phyloP scores from a whole-genome alignment of 768 basidiomycete genomes.

The Crepidotus variabilis region DNA sequence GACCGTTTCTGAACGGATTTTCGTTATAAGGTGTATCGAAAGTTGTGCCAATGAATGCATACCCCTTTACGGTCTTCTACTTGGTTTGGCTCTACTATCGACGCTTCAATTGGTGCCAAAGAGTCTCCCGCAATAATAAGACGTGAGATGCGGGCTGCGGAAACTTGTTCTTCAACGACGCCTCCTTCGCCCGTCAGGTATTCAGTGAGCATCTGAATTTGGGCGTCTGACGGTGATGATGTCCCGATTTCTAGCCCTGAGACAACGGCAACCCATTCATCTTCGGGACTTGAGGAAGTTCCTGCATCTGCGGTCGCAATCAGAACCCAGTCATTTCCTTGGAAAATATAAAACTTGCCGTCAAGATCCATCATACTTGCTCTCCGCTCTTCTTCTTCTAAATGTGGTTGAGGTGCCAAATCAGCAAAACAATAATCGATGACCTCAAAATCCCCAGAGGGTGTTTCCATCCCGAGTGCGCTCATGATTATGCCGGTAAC shows the following conservation, averaged over 20 bases:
- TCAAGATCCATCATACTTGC: conserved; percentile 68
- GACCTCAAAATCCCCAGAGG: conserved; percentile 89
- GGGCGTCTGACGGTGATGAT: conserved; percentile 57
- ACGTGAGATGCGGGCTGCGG: conserved; percentile 72
- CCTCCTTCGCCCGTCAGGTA: conserved; percentile 84
- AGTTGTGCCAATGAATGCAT: conserved; percentile 19
- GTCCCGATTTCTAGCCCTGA: conserved; percentile 85
- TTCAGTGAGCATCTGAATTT: conserved; percentile 85
- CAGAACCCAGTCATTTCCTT: too few relatives aligned
- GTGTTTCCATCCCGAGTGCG: conserved; percentile 87
- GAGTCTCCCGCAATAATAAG: conserved; percentile 92
- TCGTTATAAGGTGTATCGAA: background rate
- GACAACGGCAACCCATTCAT: conserved; percentile 80
- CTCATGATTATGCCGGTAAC: conserved; percentile 93
- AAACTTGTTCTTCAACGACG: conserved; percentile 57
- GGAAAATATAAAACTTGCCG: conserved; percentile 36
- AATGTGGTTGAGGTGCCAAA: conserved; percentile 60
- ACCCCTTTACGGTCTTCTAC: conserved; percentile 56
- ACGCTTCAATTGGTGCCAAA: conserved; percentile 45
- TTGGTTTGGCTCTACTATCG: conserved; percentile 27
- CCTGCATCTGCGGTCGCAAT: conserved; percentile 6
- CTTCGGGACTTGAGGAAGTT: conserved; percentile 22
- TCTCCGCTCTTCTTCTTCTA: conserved; percentile 17
- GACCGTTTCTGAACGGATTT: conserved; percentile 50
- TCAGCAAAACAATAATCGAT: conserved; percentile 85